Conservation (phyloP, 2,329 filamentous ascomycete genomes). For the Trichoderma aggressivum region DNA sequence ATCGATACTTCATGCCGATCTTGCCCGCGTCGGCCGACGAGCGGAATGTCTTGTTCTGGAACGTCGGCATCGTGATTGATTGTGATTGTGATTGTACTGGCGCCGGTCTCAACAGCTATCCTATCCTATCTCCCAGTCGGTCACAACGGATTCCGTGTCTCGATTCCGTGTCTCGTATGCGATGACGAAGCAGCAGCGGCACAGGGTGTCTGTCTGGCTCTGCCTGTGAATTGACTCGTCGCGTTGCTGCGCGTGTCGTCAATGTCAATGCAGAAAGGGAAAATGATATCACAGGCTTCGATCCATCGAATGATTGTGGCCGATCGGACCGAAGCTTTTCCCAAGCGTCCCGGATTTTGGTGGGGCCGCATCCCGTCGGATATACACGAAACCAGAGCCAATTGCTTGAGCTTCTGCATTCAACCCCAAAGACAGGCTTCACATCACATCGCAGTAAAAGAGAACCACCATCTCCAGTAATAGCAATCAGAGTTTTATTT, state of each 20-base stretch:
- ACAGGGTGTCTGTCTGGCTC: background rate
- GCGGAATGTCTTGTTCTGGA: conserved; percentile 69
- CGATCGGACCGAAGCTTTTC: conserved; percentile 13
- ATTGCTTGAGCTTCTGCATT: background rate
- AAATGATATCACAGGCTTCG: background rate
- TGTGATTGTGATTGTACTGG: background rate
- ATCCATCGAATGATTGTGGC: conserved; percentile 9
- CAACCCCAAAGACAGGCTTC: background rate
- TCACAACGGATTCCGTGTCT: background rate
- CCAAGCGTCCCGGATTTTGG: conserved; percentile 8
- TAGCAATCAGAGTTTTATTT: background rate
- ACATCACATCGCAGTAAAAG: background rate
- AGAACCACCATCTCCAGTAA: background rate
- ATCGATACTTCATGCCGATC: conserved; percentile 74
- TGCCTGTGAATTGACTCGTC: background rate
- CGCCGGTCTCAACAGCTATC: background rate
- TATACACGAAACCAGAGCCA: background rate
- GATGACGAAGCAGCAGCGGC: background rate
- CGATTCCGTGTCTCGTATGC: background rate
- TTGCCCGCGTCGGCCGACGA: conserved; percentile 62
- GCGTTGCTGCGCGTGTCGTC: background rate
- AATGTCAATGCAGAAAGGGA: no score
- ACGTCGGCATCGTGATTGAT: conserved; percentile 42
- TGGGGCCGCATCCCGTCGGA: background rate
- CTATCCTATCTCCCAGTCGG: background rate